A percentile compares a stretch with the other conserved stretches of the same genome.
phyloP scores from a whole-genome alignment of 306 rosid species.

The Vigna hirtella region DNA sequence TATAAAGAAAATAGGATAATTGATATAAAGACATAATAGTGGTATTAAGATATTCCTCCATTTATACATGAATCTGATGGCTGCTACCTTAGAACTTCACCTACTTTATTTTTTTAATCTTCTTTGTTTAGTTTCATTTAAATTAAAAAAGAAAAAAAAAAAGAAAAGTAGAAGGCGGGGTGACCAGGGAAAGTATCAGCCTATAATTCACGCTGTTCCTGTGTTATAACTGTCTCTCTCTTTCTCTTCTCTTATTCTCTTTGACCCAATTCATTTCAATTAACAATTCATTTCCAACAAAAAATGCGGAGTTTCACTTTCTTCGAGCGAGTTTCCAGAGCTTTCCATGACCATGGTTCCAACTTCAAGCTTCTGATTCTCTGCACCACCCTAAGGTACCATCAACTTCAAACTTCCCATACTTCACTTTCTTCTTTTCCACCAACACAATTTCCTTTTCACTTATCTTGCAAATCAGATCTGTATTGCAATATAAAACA shows the following conservation, averaged over 20 bases:
- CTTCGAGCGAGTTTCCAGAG: conserved; percentile 59
- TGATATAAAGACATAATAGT: background rate
- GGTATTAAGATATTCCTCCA: background rate
- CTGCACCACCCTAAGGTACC: conserved; percentile 80
- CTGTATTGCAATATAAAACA: background rate
- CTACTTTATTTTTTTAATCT: background rate
- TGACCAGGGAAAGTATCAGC: background rate
- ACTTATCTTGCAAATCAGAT: conserved; percentile 13
- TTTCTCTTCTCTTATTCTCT: conserved; percentile 44
- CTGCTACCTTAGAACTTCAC: background rate
- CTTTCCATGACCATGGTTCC: conserved; percentile 61
- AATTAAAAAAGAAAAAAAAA: no score
- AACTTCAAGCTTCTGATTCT: conserved; percentile 70
- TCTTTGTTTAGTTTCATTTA: background rate
- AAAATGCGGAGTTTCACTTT: conserved; percentile 59
- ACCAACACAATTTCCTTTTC: background rate
- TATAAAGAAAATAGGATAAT: background rate
- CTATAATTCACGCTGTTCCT: conserved; percentile 30
- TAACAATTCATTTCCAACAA: background rate
- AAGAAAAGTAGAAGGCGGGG: background rate
- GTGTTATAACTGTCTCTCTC: conserved; percentile 3
- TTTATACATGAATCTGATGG: background rate
- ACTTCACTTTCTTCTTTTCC: background rate
- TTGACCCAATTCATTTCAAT: conserved; percentile 3
- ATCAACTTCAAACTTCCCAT: background rate